A percentile compares a stretch with the other conserved stretches of the same genome.
Conservation (phyloP, 176 grass and related monocot species). For the Leersia perrieri region DNA sequence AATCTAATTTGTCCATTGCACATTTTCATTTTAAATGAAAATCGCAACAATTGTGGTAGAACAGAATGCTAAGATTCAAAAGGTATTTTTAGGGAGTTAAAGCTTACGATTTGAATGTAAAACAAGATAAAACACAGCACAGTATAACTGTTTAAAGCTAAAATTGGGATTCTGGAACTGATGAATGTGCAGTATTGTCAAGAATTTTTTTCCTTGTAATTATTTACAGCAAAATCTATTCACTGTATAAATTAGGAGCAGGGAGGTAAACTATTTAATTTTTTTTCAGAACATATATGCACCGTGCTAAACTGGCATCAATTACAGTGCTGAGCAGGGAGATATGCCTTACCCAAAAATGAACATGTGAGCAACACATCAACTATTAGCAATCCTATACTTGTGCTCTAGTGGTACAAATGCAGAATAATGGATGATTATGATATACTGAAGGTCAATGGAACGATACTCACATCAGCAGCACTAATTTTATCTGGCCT, state of each 20-base stretch:
- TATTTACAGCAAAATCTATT: too few species aligned
- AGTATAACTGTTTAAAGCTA: too few species aligned
- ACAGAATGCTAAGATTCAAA: not conserved
- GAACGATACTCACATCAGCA: slow-evolving; percentile 69
- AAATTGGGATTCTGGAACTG: not conserved
- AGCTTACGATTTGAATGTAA: not conserved
- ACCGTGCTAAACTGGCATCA: not conserved
- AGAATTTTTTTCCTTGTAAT: not conserved
- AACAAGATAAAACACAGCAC: too few species aligned
- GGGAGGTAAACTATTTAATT: not conserved
- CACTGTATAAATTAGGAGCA: not conserved
- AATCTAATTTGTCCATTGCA: too few species aligned
- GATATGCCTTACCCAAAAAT: not conserved
- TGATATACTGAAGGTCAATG: not conserved
- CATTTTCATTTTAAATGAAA: too few species aligned
- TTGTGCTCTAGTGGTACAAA: not conserved
- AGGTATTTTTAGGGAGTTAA: not conserved
- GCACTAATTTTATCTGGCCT: slow-evolving; percentile 98
- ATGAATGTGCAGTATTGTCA: not conserved
- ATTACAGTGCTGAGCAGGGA: not conserved
- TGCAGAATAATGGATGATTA: not conserved
- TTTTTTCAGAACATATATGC: not conserved
- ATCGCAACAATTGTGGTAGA: not conserved
- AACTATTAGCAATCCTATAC: not conserved
- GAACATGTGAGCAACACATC: not conserved